phyloP scores from a whole-genome alignment of 768 basidiomycete genomes.

The Phanerochaete sordida region DNA sequence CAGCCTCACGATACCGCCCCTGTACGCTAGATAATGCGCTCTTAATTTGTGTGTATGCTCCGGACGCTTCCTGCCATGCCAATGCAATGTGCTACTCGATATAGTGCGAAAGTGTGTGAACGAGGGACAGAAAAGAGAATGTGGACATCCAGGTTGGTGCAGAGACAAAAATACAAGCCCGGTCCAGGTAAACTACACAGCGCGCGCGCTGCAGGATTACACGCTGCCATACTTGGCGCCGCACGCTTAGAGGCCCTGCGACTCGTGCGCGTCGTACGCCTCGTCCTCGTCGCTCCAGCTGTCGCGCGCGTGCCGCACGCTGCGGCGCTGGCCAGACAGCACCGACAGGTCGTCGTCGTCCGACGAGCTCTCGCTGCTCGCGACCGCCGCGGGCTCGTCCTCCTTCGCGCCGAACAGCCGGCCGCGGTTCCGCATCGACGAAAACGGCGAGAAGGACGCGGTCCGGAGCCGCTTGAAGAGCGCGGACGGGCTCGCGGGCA shows the following conservation, averaged over 20 bases:
- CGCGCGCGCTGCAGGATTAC: too few relatives aligned
- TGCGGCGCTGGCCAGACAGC: conserved; percentile 12
- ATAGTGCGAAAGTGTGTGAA: not conserved
- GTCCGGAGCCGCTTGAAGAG: conserved; percentile 21
- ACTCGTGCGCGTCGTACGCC: not conserved
- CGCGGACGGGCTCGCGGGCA: conserved; percentile 9
- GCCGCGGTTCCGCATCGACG: conserved; percentile 17
- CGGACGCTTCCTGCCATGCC: not conserved
- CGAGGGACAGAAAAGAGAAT: not conserved
- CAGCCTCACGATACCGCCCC: not conserved
- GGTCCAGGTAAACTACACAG: not conserved
- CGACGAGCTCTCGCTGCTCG: conserved; percentile 25
- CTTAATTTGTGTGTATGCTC: not conserved
- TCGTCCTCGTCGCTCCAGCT: conserved; percentile 5
- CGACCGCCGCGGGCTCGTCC: conserved; percentile 9
- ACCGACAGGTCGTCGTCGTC: conserved; percentile 25
- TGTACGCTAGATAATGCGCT: not conserved
- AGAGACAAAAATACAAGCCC: not conserved
- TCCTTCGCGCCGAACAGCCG: conserved; percentile 6
- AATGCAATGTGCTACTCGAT: not conserved
- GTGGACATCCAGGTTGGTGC: not conserved
- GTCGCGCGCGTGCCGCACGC: not conserved
- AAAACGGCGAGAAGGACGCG: conserved; percentile 24
- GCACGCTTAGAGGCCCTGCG: not conserved
- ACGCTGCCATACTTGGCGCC: not conserved